These are phyloP conservation scores for Candida endomychidarum DNA, from an alignment of 805 yeast species.

Conservation along the genomic window DNA sequence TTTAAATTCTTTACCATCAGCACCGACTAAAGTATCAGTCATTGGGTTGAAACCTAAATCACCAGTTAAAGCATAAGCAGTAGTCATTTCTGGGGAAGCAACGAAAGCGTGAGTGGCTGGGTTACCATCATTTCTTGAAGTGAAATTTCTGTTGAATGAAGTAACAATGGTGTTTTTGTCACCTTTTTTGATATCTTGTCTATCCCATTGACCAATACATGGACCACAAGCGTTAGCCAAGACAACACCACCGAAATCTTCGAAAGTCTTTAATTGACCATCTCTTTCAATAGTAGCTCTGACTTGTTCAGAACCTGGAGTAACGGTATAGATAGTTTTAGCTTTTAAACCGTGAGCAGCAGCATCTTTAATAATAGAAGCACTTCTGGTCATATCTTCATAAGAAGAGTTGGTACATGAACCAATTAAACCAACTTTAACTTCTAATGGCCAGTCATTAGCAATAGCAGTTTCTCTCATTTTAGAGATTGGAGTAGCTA, in stretches of 20 bases:
- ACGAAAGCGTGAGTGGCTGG: constrained; percentile 96
- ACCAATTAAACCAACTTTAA: constrained; percentile 94
- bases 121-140: constrained; percentile 97
- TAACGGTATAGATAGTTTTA: constrained; percentile 87
- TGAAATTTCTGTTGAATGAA: constrained; percentile 97
- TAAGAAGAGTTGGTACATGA: constrained; percentile 98
- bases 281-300: constrained; percentile 97
- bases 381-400: constrained; percentile 97
- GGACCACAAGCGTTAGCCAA: constrained; percentile 99
- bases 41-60: constrained; percentile 95
- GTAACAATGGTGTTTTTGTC: constrained; percentile 96
- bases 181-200: constrained; percentile 88
- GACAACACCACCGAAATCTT: constrained; percentile 85
- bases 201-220: constrained; percentile 99
- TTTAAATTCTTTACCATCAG: constrained; percentile 87
- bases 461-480: constrained; percentile 79
- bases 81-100: constrained; percentile 94
- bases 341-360: constrained; percentile 87
- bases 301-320: constrained; percentile 98
- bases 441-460: constrained; percentile 90
- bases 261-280: constrained; percentile 79
- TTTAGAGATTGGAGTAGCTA: constrained; percentile 91
- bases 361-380: constrained; percentile 88
- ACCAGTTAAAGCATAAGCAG: constrained; percentile 95
- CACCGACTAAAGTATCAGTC: constrained; percentile 83